phyloP scores from a whole-genome alignment of 2,329 filamentous ascomycete genomes.

The Penicillium sp. region DNA sequence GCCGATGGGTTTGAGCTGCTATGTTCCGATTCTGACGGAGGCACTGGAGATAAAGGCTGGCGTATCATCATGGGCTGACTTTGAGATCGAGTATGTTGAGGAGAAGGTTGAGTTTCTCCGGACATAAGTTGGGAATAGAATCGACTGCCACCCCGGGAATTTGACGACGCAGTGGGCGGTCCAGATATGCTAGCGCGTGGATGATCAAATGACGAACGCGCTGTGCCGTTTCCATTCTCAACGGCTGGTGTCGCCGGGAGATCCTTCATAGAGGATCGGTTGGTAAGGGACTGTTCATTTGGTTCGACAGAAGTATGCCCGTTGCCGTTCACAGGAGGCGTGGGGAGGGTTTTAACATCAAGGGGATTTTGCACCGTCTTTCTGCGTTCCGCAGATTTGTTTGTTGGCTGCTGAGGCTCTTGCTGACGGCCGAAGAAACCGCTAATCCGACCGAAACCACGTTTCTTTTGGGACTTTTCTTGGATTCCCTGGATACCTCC shows the following conservation, averaged over 20 bases:
- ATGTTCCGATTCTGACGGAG: slow-evolving; percentile 9
- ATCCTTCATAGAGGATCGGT: neutral
- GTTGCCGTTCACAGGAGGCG: neutral
- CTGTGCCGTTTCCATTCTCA: neutral
- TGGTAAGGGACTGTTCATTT: neutral
- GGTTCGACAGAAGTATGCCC: slow-evolving; percentile 7
- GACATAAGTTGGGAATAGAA: slow-evolving; percentile 3
- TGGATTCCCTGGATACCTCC: slow-evolving; percentile 20
- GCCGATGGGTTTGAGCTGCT: slow-evolving; percentile 4
- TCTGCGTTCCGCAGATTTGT: neutral
- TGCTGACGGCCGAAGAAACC: slow-evolving; percentile 23
- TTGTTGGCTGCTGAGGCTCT: slow-evolving; percentile 7
- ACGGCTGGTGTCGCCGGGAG: neutral
- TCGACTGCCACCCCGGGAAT: neutral
- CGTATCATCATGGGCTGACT: slow-evolving; percentile 10
- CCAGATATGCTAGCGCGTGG: neutral
- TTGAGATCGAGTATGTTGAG: neutral
- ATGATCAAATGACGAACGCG: neutral
- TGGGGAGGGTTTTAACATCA: slow-evolving; percentile 8
- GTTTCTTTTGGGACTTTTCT: slow-evolving; percentile 18
- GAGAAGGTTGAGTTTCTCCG: neutral
- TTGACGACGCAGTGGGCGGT: neutral
- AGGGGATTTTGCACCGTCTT: neutral
- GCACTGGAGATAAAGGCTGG: slow-evolving; percentile 12
- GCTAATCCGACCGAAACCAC: slow-evolving; percentile 23